Conservation (phyloP, 2,329 filamentous ascomycete genomes). For the Penicillium psychrosexuale region DNA sequence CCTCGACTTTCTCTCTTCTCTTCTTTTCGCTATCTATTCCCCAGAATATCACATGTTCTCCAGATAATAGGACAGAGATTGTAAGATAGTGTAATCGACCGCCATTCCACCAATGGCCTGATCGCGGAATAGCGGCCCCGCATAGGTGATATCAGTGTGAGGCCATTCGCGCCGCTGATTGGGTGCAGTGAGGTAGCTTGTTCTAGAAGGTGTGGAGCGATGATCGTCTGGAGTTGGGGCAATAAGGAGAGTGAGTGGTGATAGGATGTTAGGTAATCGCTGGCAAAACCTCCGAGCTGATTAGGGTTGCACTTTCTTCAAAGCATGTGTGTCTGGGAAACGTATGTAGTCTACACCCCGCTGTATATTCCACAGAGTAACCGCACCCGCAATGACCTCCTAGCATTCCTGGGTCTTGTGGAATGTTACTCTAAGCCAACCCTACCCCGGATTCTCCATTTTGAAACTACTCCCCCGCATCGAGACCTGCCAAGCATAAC, state of each 20-base stretch:
- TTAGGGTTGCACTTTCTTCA: constrained; percentile 5
- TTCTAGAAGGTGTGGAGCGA: constrained; percentile 30
- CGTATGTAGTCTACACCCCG: neutral
- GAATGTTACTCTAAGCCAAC: constrained; percentile 5
- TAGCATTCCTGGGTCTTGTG: neutral
- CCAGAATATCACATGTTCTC: constrained; percentile 8
- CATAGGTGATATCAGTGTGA: constrained; percentile 25
- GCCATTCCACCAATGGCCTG: constrained; percentile 8
- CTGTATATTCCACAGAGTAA: neutral
- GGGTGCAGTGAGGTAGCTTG: constrained; percentile 6
- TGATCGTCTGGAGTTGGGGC: constrained; percentile 21
- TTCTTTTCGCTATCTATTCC: neutral
- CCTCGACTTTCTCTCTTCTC: neutral
- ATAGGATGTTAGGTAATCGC: constrained; percentile 7
- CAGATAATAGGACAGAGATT: neutral
- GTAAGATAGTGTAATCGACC: constrained; percentile 4
- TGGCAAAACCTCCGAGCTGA: neutral
- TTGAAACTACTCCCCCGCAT: constrained; percentile 4
- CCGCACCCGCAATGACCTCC: neutral
- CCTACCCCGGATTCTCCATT: constrained; percentile 9
- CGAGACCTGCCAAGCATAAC: constrained; percentile 5
- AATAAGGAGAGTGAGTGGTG: constrained; percentile 2
- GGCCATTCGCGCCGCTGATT: constrained; percentile 10
- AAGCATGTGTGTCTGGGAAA: neutral
- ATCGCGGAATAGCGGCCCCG: constrained; percentile 18